A percentile compares a stretch with the other conserved stretches of the same genome.
phyloP scores from a whole-genome alignment of 106 monocot genomes.

The Acorus calamus region DNA sequence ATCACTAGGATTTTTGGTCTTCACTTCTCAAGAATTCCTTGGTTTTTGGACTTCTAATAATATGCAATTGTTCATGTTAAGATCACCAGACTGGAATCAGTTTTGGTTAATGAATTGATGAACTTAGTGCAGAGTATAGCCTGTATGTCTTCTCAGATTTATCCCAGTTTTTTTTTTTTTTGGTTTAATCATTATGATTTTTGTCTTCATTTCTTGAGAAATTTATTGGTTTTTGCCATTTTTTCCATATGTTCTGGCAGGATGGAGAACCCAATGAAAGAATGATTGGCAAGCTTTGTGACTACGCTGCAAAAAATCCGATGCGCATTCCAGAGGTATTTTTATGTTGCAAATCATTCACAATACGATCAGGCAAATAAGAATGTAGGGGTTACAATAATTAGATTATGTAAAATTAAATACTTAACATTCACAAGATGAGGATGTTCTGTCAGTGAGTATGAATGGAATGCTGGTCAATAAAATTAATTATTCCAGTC shows the following conservation, averaged over 20 bases:
- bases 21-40: too few relatives aligned
- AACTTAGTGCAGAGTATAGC: too few relatives aligned
- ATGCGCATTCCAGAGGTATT: constrained; percentile 79
- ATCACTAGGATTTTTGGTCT: too few relatives aligned
- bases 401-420: neutral
- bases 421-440: too few relatives aligned
- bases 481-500: too few relatives aligned
- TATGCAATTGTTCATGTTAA: too few relatives aligned
- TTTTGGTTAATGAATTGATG: too few relatives aligned
- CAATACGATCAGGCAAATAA: neutral
- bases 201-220: neutral
- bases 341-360: neutral
- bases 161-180: neutral
- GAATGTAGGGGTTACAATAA: neutral
- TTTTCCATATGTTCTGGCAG: constrained; percentile 30
- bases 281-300: constrained; percentile 86
- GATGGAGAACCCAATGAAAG: constrained; percentile 84
- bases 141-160: neutral
- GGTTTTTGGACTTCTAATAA: too few relatives aligned
- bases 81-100: too few relatives aligned
- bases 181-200: neutral
- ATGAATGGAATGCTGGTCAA: too few relatives aligned
- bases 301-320: constrained; percentile 86
- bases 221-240: neutral
- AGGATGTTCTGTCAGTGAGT: too few relatives aligned